Evolutionary conservation across 2,329 filamentous ascomycete species (phyloP), one percentile per base, ranked within the genome.

Genomic region (Didymella keratinophila): DNA sequence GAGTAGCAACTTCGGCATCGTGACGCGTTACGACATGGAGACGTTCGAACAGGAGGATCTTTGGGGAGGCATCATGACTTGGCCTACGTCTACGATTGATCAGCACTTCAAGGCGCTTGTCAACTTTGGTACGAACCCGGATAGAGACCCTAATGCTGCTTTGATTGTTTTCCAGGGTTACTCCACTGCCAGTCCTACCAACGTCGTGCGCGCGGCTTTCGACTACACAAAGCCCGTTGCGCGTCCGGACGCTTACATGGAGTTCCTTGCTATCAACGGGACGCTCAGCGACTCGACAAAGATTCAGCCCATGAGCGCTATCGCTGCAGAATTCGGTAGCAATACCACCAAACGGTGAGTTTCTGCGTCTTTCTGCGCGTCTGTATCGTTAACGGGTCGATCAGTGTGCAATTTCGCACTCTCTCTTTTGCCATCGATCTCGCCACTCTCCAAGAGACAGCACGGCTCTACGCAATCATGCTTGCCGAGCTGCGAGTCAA

Each of bases 401-500:
- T 23, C 12, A 63, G 61, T 14, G 61, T 63, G 3, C 58, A 63
- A 39, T 63, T 63, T 37, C 58, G 61, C 41, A 68, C 63, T 12
- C 55, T 70, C 3, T 70, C 68, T 8, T 68, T 71, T 43, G 63
- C 59, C 14, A 64, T 69, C 28, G 71, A 72, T 52, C 54, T 61
- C 61, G 45, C 39, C 14, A 61, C 58, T n/a, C 56, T 64, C 12
- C 58, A 61, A 42, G 58, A 64, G 46, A 61, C 61, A 14, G 52
- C 58, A 8, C 71, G 54, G n/a, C 64, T 79, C 25, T 71, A 78
- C 53, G 60, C 69, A 41, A 69, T 53, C 14, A 5, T 64, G 5
- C 5, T 64, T 10, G 43, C 49, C 12, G 52, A 59, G 30, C 55
- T 64, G 5, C 58, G 74, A 47, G 74, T 74, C n/a, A 70, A 62